Evolutionary conservation across 345 rosid species (phyloP).

Genomic region (Anastatica hierochuntica): DNA sequence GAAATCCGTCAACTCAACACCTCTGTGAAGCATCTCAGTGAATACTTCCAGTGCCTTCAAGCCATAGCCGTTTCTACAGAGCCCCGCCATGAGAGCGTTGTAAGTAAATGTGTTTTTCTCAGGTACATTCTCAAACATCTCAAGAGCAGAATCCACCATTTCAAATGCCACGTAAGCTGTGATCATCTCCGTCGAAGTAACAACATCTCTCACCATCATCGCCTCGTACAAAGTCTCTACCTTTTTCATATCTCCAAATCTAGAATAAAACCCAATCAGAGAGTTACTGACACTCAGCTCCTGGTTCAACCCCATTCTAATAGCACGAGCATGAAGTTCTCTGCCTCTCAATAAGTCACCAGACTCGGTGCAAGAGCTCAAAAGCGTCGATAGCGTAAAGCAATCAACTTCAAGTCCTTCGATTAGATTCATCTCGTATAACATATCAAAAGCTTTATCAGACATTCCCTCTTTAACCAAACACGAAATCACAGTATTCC

Average conservation of each 20-base stretch:
- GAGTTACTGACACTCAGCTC: conserved; percentile 59
- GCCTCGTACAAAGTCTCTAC: conserved; percentile 38
- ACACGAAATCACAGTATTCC: conserved; percentile 69
- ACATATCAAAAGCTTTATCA: conserved; percentile 39
- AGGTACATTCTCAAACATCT: conserved; percentile 48
- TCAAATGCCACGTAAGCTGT: conserved; percentile 61
- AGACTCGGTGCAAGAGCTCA: conserved; percentile 51
- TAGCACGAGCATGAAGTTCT: conserved; percentile 58
- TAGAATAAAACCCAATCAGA: conserved; percentile 52
- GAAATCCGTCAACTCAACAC: conserved; percentile 52
- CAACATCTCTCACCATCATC: conserved; percentile 44
- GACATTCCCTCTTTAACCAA: conserved; percentile 32
- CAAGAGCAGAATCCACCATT: conserved; percentile 47
- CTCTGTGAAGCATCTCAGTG: conserved; percentile 40
- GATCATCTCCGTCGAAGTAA: conserved; percentile 65
- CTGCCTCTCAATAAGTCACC: conserved; percentile 35
- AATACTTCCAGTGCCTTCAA: conserved; percentile 40
- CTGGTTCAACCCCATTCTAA: conserved; percentile 41
- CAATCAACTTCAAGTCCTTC: conserved; percentile 38
- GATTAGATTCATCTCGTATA: conserved; percentile 29
- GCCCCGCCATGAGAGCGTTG: conserved; percentile 60
- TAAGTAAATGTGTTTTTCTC: conserved; percentile 54
- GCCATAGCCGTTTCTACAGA: conserved; percentile 48
- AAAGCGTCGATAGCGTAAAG: conserved; percentile 48
- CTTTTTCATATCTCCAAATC: conserved; percentile 35